These are phyloP conservation scores for Deuterostichococcus epilithicus DNA, from an alignment of 139 green algal genomes.

Conservation along the genomic window DNA sequence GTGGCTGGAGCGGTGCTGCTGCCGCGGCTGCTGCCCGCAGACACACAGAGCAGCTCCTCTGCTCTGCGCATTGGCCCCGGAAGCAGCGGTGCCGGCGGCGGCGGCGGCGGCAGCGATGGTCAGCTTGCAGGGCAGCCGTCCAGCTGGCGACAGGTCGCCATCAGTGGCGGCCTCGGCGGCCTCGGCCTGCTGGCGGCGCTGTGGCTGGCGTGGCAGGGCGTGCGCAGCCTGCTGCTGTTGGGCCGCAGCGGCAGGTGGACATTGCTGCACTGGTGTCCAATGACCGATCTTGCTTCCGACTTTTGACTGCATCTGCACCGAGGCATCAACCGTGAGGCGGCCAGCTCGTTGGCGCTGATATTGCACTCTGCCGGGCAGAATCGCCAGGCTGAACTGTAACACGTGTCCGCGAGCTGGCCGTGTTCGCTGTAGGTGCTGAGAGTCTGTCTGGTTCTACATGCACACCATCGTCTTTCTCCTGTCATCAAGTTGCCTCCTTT, in stretches of 20 bases:
- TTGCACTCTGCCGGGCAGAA: no score
- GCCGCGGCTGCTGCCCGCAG: background rate
- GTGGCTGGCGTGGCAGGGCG: constrained; percentile 36
- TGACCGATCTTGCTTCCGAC: no score
- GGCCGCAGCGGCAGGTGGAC: constrained; percentile 27
- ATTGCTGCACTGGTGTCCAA: background rate
- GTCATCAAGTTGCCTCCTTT: no score
- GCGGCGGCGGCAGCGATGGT: background rate
- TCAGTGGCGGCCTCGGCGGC: constrained; percentile 51
- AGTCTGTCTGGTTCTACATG: no score
- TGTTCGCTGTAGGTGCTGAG: no score
- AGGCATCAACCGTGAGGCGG: no score
- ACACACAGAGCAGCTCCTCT: background rate
- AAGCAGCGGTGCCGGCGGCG: background rate
- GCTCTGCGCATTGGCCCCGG: background rate
- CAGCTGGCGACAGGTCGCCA: constrained; percentile 34
- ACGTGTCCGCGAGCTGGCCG: no score
- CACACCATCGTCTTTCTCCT: no score
- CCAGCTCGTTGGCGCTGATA: no score
- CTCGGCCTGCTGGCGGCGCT: constrained; percentile 49
- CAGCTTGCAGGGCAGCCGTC: background rate
- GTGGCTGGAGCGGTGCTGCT: background rate
- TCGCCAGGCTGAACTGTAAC: no score
- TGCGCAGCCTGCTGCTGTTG: constrained; percentile 20
- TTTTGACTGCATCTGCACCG: no score